phyloP scores from a whole-genome alignment of 2,329 filamentous ascomycete genomes.

The Nothomitra cinnamomea region DNA sequence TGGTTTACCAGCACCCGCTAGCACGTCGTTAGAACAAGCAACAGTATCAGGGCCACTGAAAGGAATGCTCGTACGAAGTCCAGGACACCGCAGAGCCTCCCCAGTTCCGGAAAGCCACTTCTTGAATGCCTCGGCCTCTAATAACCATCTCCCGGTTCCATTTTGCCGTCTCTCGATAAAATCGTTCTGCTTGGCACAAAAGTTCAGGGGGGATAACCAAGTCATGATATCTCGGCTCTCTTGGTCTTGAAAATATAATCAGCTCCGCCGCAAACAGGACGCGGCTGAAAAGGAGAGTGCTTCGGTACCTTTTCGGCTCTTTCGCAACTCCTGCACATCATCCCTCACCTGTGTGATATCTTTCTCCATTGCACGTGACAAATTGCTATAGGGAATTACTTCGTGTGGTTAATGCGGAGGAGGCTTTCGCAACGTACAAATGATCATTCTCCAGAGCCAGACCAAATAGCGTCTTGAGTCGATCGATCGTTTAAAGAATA shows the following conservation, averaged over 20 bases:
- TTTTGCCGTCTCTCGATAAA: conserved; percentile 20
- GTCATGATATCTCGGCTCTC: conserved; percentile 15
- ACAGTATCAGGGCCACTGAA: too few relatives aligned
- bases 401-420: neutral
- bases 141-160: conserved; percentile 30
- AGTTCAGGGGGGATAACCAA: conserved; percentile 25
- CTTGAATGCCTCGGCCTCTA: conserved; percentile 18
- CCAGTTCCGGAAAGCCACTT: neutral
- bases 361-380: neutral
- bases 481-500: conserved; percentile 9
- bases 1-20: conserved; percentile 1
- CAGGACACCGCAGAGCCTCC: neutral
- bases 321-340: neutral
- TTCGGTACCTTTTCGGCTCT: neutral
- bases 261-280: too few relatives aligned
- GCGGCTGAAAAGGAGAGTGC: neutral
- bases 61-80: neutral
- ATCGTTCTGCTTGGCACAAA: conserved; percentile 24
- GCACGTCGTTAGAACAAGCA: too few relatives aligned
- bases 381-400: neutral
- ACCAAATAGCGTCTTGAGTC: conserved; percentile 9
- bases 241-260: conserved; percentile 7
- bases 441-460: conserved; percentile 9
- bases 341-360: neutral
- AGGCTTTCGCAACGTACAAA: neutral